These are phyloP conservation scores for Candida sithepensis DNA, from an alignment of 805 yeast species.

Conservation along the genomic window DNA sequence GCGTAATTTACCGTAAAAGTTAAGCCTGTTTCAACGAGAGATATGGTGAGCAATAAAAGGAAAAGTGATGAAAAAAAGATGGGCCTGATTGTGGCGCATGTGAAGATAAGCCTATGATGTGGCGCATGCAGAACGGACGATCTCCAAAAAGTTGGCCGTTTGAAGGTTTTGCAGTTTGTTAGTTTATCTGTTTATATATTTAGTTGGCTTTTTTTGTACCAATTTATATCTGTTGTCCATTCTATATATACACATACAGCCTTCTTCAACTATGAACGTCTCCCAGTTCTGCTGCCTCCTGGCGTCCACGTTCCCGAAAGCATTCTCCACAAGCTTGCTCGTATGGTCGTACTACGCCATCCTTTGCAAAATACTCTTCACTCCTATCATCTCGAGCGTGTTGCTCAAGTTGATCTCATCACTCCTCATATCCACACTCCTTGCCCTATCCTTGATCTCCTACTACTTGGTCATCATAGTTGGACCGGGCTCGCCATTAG, in stretches of 20 bases:
- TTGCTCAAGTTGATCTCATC: slow-evolving; percentile 18
- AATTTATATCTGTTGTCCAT: background rate
- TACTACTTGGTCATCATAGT: slow-evolving; percentile 48
- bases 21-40: too few species aligned
- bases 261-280: background rate
- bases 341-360: slow-evolving; percentile 47
- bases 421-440: slow-evolving; percentile 29
- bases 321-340: slow-evolving; percentile 38
- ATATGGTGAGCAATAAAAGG: too few species aligned
- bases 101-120: too few species aligned
- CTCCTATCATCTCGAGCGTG: slow-evolving; percentile 1
- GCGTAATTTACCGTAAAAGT: too few species aligned
- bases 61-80: too few species aligned
- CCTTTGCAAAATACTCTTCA: slow-evolving; percentile 27
- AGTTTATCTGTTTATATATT: too few species aligned
- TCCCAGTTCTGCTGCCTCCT: slow-evolving; percentile 29
- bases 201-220: background rate
- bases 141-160: too few species aligned
- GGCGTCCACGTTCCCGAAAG: slow-evolving; percentile 47
- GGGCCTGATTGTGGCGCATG: too few species aligned
- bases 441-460: slow-evolving; percentile 39
- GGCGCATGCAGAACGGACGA: too few species aligned
- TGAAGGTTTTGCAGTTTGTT: too few species aligned
- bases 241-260: background rate
- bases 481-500: slow-evolving; percentile 68